A percentile compares a stretch with the other conserved stretches of the same genome.
Evolutionary conservation across 2,329 filamentous ascomycete species (phyloP).

Genomic region (Colletotrichum agaves): DNA sequence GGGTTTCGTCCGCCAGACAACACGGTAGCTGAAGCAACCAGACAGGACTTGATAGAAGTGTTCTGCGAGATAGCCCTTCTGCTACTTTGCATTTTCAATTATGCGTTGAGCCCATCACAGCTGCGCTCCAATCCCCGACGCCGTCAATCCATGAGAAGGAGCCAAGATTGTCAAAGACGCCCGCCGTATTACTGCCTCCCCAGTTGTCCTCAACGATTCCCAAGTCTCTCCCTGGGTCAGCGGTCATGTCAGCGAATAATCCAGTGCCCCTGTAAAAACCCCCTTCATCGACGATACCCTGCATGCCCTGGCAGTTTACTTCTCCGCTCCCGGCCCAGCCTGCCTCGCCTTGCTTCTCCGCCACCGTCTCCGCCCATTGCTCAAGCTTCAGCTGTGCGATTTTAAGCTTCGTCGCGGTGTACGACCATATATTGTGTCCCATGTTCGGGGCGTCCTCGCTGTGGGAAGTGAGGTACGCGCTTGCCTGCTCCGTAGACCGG

Average conservation of each 20-base stretch:
- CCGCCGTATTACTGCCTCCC: neutral
- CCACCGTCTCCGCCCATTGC: conserved; percentile 58
- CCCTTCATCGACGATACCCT: neutral
- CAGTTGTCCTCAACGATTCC: neutral
- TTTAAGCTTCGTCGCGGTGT: conserved; percentile 58
- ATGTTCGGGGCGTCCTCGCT: conserved; percentile 46
- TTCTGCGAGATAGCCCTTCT: too few relatives aligned
- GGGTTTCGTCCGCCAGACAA: too few relatives aligned
- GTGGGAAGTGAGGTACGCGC: conserved; percentile 47
- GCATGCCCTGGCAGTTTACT: neutral
- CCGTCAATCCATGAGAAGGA: conserved; percentile 9
- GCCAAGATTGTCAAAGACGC: neutral
- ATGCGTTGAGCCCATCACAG: neutral
- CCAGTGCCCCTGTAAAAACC: neutral
- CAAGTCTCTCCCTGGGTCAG: neutral
- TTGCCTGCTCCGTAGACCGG: conserved; percentile 56
- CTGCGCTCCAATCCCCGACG: neutral
- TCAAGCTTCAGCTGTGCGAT: conserved; percentile 59
- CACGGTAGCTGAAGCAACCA: too few relatives aligned
- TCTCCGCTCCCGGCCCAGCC: neutral
- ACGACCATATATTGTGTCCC: conserved; percentile 59
- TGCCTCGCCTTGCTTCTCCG: conserved; percentile 32
- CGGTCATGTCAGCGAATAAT: neutral
- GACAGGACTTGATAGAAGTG: too few relatives aligned
- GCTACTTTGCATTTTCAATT: neutral